Evolutionary conservation across 2,329 filamentous ascomycete species (phyloP), one percentile per base, ranked within the genome.

Genomic region (Hirsutella rhossiliensis): DNA sequence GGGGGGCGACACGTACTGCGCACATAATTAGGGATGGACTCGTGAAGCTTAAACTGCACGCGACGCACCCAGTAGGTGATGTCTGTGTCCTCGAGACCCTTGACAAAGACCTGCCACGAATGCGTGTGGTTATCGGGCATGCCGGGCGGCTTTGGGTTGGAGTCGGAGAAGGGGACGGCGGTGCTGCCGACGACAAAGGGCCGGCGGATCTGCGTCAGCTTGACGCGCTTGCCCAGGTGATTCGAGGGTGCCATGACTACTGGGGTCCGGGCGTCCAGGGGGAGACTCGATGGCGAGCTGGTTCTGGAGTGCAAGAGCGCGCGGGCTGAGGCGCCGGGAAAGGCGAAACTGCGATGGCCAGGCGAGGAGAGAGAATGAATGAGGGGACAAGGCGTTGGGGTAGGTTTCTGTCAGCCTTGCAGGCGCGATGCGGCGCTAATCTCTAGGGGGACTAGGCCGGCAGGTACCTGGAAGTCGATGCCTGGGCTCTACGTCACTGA

Each of bases 31-130:
- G 87, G 82, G 61, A 96, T 97, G 11, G 90, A 96, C 64, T 97
- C 89, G 71, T 96, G 90, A 15, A 98, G 78, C 64, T 97, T 97
- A 69, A 98, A 98, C 62, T 96, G 89, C 1, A 98, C 90, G 56
- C 94, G 90, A 46, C 90, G 87, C 52, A 97, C 75, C 88, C 92
- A 98, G 64, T 94, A 92, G 27, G 86, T 88, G 52, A 97, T 84
- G 59, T 95, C 87, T 47, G 87, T 85, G 61, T 87, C 86, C 56
- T 94, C 87, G 43, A 95, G 73, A 40, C 89, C 87, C 59, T 85
- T 85, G 46, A 98, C 87, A 62, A 94, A 97, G 50, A 97, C 87
- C 57, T 84, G 82, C 92, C 92, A 98, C 50, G 85, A 87, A 69
- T 97, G 94, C 29, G 90, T 97, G 70, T 98, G 92, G 63, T 94